Base-by-base conservation (phyloP, 768 basidiomycete genomes). In the Pisolithus marmoratus region DNA sequence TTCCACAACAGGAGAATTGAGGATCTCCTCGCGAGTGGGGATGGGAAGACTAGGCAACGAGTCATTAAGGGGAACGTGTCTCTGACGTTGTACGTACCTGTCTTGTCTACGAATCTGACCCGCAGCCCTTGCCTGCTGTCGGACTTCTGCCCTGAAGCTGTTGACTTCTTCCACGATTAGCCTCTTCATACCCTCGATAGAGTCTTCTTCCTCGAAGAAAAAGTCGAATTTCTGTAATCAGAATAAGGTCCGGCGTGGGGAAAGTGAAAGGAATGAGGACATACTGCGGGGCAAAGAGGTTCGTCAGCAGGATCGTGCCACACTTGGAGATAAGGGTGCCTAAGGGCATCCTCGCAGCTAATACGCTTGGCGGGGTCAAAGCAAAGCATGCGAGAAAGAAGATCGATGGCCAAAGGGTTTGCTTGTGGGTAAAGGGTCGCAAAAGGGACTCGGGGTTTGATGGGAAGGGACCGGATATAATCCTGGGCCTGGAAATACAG, bases 241-340 rank as follows among this genome's bases (percentile, higher is more conserved):
- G 29, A 51, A 24, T 1, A 5, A 48, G 31, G 26, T 44, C 47
- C 38, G 26, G 12, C 5, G 44, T 17, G 38, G 49, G 23, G 7
- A 17, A 22, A 37, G 47, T 20, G 38, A 23, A 23, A 8, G 24
- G 14, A 53, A 15, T 14, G 44, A 3, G 49, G 47, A 70, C 76
- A 60, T 59, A 92, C 93, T 46, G 79, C 68, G 36, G 90, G 83
- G 67, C 93, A 96, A 36, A 80, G 60, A 0, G 94, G 94, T 68
- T 96, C 94, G 65, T 98, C 94, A 9, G 89, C 83, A 19, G 94
- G 94, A 67, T 98, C 96, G 64, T 97, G 94, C 96, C 96, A 99
- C 11, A 97, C 96, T 54, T 88, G 82, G 54, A 91, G 73, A 72
- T 98, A 99, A 2, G 94, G 93, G 65, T 99, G 96, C 49, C 87